These are phyloP conservation scores for Ophiostoma himal-ulmi DNA, from an alignment of 2,329 filamentous ascomycete genomes.

Conservation along the genomic window DNA sequence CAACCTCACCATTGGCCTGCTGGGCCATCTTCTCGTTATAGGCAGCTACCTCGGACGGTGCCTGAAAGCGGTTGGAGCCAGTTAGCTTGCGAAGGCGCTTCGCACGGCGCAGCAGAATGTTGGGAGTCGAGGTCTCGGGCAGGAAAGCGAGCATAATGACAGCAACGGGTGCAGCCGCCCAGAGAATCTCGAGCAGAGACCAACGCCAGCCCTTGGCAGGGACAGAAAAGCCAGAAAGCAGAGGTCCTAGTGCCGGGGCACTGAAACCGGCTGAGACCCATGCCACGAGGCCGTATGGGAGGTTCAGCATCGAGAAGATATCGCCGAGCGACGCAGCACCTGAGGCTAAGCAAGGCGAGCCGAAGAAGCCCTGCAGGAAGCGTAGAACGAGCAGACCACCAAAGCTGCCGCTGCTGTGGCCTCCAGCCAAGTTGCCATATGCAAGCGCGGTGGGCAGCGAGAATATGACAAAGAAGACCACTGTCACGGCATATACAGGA, in stretches of 20 bases:
- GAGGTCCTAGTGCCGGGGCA: constrained; percentile 56
- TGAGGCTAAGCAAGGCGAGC: constrained; percentile 57
- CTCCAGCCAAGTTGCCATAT: constrained; percentile 24
- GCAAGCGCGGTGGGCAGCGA: constrained; percentile 40
- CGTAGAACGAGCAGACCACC: constrained; percentile 58
- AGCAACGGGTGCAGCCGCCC: constrained; percentile 40
- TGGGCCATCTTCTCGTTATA: constrained; percentile 4
- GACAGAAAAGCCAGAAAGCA: constrained; percentile 33
- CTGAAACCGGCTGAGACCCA: constrained; percentile 49
- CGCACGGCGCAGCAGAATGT: constrained; percentile 52
- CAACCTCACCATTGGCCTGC: constrained; percentile 38
- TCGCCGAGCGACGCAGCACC: constrained; percentile 59
- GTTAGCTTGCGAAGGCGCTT: constrained; percentile 47
- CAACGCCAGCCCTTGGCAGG: constrained; percentile 35
- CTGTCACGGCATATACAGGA: constrained; percentile 25
- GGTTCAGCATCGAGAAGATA: constrained; percentile 50
- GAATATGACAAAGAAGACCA: constrained; percentile 30
- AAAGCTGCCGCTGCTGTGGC: constrained; percentile 39
- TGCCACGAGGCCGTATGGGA: constrained; percentile 73
- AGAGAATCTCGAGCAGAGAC: constrained; percentile 34
- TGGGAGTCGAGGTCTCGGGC: constrained; percentile 36
- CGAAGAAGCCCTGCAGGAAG: constrained; percentile 62
- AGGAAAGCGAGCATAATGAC: constrained; percentile 35
- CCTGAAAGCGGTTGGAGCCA: constrained; percentile 50
- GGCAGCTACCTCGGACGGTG: constrained; percentile 54